A percentile compares a stretch with the other conserved stretches of the same genome.
Evolutionary conservation across 2,329 filamentous ascomycete genomes (phyloP).

Genomic region (Albifimbria verrucaria): DNA sequence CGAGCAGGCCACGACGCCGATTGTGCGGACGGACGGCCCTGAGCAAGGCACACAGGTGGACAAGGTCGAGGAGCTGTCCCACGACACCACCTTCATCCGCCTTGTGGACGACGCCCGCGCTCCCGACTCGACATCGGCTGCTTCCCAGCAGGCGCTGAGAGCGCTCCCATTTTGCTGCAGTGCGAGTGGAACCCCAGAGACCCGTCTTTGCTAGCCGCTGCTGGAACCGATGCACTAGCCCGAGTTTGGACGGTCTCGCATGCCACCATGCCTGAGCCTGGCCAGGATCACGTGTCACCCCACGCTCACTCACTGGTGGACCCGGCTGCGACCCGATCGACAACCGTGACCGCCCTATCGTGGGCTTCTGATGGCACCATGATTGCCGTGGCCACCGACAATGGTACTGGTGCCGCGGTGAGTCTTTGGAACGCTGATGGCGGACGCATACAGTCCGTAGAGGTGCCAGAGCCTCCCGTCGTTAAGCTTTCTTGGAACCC

Average conservation of each 20-base stretch:
- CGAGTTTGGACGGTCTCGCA: constrained; percentile 63
- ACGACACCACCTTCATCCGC: constrained; percentile 59
- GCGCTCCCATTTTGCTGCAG: constrained; percentile 60
- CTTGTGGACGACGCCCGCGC: constrained; percentile 41
- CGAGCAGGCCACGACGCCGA: constrained; percentile 50
- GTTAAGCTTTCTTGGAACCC: constrained; percentile 62
- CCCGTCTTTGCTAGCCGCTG: constrained; percentile 63
- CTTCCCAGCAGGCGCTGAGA: constrained; percentile 41
- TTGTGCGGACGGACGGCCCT: constrained; percentile 56
- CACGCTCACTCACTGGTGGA: constrained; percentile 43
- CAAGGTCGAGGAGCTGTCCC: constrained; percentile 58
- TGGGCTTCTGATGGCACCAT: constrained; percentile 56
- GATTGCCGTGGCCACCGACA: constrained; percentile 58
- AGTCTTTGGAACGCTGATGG: constrained; percentile 56
- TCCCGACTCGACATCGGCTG: constrained; percentile 32
- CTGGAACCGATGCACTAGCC: constrained; percentile 67
- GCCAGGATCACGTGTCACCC: constrained; percentile 38
- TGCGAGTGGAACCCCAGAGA: constrained; percentile 67
- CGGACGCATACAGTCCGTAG: constrained; percentile 47
- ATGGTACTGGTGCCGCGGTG: constrained; percentile 47
- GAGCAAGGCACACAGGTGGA: constrained; percentile 64
- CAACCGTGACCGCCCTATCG: constrained; percentile 56
- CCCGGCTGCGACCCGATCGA: constrained; percentile 47
- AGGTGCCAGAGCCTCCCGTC: constrained; percentile 57
- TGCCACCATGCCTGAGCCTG: constrained; percentile 41